Conservation (phyloP, 345 rosid species). For the Raphanus sativus region DNA sequence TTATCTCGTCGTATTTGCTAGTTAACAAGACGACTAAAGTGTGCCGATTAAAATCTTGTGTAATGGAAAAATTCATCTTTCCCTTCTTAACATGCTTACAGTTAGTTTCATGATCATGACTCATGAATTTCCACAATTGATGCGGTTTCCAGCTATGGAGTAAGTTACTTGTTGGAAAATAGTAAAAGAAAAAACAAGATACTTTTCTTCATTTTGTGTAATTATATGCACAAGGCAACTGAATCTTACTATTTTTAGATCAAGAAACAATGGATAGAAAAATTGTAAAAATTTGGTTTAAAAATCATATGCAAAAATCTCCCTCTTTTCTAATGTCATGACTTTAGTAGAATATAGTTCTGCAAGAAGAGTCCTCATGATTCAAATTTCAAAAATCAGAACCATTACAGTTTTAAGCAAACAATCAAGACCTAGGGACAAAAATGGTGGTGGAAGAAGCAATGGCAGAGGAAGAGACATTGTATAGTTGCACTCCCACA, state of each 20-base stretch:
- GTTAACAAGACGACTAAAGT: background rate
- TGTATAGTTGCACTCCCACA: too few species aligned
- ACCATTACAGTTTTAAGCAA: background rate
- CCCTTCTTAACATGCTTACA: background rate
- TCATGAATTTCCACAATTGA: too few species aligned
- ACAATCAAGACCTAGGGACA: background rate
- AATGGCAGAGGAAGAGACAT: too few species aligned
- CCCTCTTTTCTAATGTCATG: too few species aligned
- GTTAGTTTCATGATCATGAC: too few species aligned
- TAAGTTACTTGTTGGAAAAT: background rate
- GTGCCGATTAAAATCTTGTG: background rate
- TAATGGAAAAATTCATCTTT: background rate
- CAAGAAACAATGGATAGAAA: background rate
- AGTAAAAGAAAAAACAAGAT: background rate
- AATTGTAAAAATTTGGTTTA: too few species aligned
- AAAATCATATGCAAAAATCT: too few species aligned
- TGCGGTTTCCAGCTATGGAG: too few species aligned
- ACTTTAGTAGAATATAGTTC: constrained; percentile 4
- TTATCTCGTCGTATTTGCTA: background rate
- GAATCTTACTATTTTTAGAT: background rate
- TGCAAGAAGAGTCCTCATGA: background rate
- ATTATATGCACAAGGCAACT: background rate
- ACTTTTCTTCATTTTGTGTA: background rate
- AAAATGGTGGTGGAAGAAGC: too few species aligned
- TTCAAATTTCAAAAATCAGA: constrained; percentile 5